Percentiles rank a stretch among this genome's conserved stretches.
phyloP scores from a whole-genome alignment of 2,329 filamentous ascomycete genomes.

The Calonectria ilicicola region DNA sequence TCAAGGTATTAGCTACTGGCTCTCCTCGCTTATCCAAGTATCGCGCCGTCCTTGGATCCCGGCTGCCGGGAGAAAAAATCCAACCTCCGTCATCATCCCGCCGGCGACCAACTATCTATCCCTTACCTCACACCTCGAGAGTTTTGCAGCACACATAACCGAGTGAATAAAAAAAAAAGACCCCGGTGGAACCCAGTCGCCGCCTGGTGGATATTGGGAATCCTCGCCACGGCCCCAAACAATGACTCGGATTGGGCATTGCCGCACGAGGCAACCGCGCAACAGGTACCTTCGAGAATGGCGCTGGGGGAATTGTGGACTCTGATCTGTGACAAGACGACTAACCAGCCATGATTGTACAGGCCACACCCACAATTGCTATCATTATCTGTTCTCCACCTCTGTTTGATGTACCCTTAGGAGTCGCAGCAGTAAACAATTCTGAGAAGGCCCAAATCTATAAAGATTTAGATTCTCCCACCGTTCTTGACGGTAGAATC shows the following conservation, averaged over 20 bases:
- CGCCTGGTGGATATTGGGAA: slow-evolving; percentile 39
- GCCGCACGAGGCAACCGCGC: not conserved
- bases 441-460: slow-evolving; percentile 38
- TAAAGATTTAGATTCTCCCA: slow-evolving; percentile 50
- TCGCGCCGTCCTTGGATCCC: not conserved
- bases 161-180: slow-evolving; percentile 10
- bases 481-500: slow-evolving; percentile 55
- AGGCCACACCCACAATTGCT: slow-evolving; percentile 14
- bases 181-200: slow-evolving; percentile 35
- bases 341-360: not conserved
- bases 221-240: slow-evolving; percentile 34
- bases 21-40: slow-evolving; percentile 28
- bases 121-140: slow-evolving; percentile 40
- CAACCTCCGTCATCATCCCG: slow-evolving; percentile 31
- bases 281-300: not conserved
- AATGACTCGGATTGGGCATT: slow-evolving; percentile 40
- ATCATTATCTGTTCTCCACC: slow-evolving; percentile 2
- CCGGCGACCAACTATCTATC: slow-evolving; percentile 12
- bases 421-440: slow-evolving; percentile 28
- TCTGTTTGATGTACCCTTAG: slow-evolving; percentile 32
- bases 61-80: not conserved
- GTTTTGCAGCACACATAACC: slow-evolving; percentile 30
- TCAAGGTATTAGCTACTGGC: slow-evolving; percentile 25
- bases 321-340: not conserved
- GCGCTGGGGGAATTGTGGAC: not conserved